Conservation (phyloP, 108 stramenopile genomes). For the Pseudonitzschia pungens region DNA sequence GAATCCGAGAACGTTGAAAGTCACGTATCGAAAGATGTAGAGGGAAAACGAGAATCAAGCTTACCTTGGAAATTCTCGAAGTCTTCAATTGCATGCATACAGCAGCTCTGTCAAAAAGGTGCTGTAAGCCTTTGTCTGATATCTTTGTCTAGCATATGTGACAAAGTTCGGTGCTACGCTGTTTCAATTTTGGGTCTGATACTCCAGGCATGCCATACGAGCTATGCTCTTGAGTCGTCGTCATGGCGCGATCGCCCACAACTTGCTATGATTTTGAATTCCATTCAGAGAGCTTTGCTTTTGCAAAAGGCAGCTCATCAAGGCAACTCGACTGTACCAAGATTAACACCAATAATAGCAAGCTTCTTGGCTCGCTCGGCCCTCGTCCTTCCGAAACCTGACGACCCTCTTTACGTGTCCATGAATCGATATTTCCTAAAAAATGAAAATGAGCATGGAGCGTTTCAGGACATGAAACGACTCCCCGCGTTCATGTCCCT, state of each 20-base stretch:
- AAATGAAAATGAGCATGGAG: conserved; percentile 64
- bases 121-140: conserved; percentile 52
- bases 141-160: conserved; percentile 60
- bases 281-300: conserved; percentile 63
- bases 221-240: conserved; percentile 50
- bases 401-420: conserved; percentile 70
- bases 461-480: conserved; percentile 73
- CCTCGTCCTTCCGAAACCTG: conserved; percentile 58
- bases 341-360: conserved; percentile 61
- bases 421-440: conserved; percentile 80
- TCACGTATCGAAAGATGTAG: not conserved
- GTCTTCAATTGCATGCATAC: conserved; percentile 7
- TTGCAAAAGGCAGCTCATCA: conserved; percentile 36
- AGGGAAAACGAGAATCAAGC: not conserved
- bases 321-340: conserved; percentile 28
- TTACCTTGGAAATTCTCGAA: conserved; percentile 1
- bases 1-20: not conserved
- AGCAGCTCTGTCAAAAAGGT: conserved; percentile 65
- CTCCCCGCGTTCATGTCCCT: conserved; percentile 79
- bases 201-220: conserved; percentile 46
- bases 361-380: conserved; percentile 72
- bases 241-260: conserved; percentile 81
- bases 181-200: conserved; percentile 60
- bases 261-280: conserved; percentile 74
- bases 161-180: conserved; percentile 51